A percentile compares a stretch with the other conserved stretches of the same genome.
Evolutionary conservation across 2,329 filamentous ascomycete species (phyloP).

Genomic region (Talaromyces amestolkiae): DNA sequence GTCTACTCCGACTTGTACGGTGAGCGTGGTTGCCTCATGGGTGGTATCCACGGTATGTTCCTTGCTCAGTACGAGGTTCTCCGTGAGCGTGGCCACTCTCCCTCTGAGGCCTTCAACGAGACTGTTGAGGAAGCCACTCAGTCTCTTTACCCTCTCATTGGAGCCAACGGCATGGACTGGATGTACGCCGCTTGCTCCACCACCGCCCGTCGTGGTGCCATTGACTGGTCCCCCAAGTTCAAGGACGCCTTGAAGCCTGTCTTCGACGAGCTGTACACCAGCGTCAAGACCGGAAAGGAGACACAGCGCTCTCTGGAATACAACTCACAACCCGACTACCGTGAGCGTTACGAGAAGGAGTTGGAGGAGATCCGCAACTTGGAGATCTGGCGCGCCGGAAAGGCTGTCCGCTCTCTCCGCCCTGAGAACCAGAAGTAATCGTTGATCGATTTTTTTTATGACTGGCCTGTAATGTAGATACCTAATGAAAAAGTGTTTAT

Average conservation of each 20-base stretch:
- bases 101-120: slow-evolving; percentile 99
- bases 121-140: slow-evolving; percentile 99
- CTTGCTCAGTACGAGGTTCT: slow-evolving; percentile 99
- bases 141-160: slow-evolving; percentile 95
- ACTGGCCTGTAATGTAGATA: slow-evolving; percentile 20
- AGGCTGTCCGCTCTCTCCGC: slow-evolving; percentile 86
- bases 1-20: slow-evolving; percentile 99
- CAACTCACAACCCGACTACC: slow-evolving; percentile 94
- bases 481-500: slow-evolving; percentile 17
- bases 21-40: slow-evolving; percentile 99
- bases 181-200: slow-evolving; percentile 99
- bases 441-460: slow-evolving; percentile 2
- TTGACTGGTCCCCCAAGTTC: slow-evolving; percentile 97
- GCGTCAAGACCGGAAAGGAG: slow-evolving; percentile 86
- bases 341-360: slow-evolving; percentile 95
- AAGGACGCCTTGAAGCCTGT: slow-evolving; percentile 98
- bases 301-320: slow-evolving; percentile 95
- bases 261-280: slow-evolving; percentile 95
- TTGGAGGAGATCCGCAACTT: slow-evolving; percentile 96
- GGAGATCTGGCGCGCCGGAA: slow-evolving; percentile 99
- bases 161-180: slow-evolving; percentile 99
- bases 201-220: slow-evolving; percentile 94
- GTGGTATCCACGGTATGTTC: slow-evolving; percentile 99
- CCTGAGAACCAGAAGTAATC: slow-evolving; percentile 78
- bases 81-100: slow-evolving; percentile 95